Evolutionary conservation across 192 early-diverging fungal species (phyloP).

Genomic region (Diversispora eburnea): DNA sequence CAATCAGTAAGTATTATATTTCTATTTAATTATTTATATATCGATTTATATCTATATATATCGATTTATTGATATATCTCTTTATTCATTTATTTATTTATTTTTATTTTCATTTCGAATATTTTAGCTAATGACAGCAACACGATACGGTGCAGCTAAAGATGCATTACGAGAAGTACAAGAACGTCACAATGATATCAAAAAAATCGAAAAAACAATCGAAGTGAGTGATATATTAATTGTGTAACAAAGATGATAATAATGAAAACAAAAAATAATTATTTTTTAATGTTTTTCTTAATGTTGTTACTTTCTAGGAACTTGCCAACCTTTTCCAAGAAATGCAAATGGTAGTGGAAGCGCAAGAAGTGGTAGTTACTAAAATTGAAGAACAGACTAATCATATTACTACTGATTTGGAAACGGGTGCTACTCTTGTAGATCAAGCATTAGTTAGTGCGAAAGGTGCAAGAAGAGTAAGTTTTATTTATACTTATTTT

Average conservation of each 20-base stretch:
- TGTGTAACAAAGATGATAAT: not conserved
- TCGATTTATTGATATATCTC: too few relatives aligned
- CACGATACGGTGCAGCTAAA: slow-evolving; percentile 67
- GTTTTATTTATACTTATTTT: not conserved
- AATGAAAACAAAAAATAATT: not conserved
- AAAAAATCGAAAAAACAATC: slow-evolving; percentile 85
- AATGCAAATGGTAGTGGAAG: slow-evolving; percentile 24
- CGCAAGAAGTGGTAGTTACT: slow-evolving; percentile 3
- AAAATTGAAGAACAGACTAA: slow-evolving; percentile 12
- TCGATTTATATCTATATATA: not conserved
- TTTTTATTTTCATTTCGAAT: not conserved
- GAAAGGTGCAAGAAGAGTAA: slow-evolving; percentile 20
- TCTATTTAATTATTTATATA: not conserved
- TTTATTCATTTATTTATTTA: not conserved
- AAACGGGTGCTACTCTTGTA: slow-evolving; percentile 12
- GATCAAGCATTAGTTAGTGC: slow-evolving; percentile 16
- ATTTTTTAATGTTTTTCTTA: not conserved
- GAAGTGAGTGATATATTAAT: slow-evolving; percentile 49
- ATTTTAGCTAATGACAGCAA: slow-evolving; percentile 60
- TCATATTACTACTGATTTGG: slow-evolving; percentile 4
- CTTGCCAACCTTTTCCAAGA: slow-evolving; percentile 26
- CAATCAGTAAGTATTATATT: slow-evolving; percentile 55
- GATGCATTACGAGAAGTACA: slow-evolving; percentile 80
- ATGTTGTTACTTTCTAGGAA: slow-evolving; percentile 5
- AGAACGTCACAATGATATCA: slow-evolving; percentile 78